Base-by-base conservation (phyloP, 805 yeast species). In the Zygosaccharomyces bailii region DNA sequence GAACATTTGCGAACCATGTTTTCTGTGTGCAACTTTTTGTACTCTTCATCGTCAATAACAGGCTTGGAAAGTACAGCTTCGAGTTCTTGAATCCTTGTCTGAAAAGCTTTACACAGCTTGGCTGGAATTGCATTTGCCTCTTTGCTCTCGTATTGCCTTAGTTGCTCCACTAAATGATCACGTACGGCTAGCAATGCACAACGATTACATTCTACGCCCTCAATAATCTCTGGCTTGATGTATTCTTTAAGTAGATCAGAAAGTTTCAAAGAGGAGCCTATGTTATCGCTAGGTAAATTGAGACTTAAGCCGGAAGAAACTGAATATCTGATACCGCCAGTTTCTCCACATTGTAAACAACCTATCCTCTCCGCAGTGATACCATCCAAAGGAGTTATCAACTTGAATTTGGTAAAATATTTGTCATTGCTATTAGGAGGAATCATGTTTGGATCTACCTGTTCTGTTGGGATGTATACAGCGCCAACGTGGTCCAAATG, bases 191-290 rank as follows among this genome's bases (percentile, higher is more conserved):
- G 63, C 52, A 91, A 71, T 2, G 95, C 91, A 70, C 98, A 91
- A 56, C 98, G 74, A 59, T 90, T 88, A 70, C 99, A 91, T 65
- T 89, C 91, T 29, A 91, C 99, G 36, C 89, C 96, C 53, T 87
- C 90, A 46, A 91, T 89, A 17, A 85, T 78, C 60, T 91, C 99
- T 31, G 90, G 86, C 45, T 78, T 74, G 4, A 73, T 78, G 87
- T 89, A 86, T 34, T 80, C 78, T 36, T 74, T 69, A 49, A 86
- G 63, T 42, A 86, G 69, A 13, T 75, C 79, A 4, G 75, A 63
- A 44, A 86, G 66, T 35, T 68, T 67, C 29, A 73, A 65, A n/a
- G 71, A 59, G 1, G 72, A 59, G 27, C 73, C 73, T 36, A 64
- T 65, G 38, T 63, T 66, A 37, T 69, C 71, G 34, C 73, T 64